Evolutionary conservation across 1,284 basidiomycete species (phyloP), one percentile per base, ranked within the genome.

Genomic region (Chondrostereum purpureum): DNA sequence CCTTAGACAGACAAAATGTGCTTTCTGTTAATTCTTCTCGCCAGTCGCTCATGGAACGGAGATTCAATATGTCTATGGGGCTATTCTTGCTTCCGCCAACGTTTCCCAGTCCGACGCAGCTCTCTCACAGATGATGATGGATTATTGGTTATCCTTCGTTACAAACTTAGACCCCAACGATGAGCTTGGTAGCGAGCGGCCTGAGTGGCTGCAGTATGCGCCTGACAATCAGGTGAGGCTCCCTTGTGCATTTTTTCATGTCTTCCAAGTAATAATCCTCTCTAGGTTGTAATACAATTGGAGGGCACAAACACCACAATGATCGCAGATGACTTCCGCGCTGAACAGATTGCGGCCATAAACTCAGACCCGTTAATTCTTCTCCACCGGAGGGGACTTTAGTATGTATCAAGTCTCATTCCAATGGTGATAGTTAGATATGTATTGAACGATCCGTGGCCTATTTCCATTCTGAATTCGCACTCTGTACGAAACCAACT

Each of bases 81-180:
- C 43, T 3, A 53, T 58, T 5, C 43, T 43, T 8, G 58, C 59
- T 42, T 46, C 49, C 1, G 59, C 61, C 3, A n/a, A n/a, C n/a
- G n/a, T n/a, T n/a, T 42, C 53, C 2, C 4, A 10, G 4, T 56
- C 63, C 5, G 56, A 58, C 2, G 42, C 49, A 18, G 43, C 42
- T n/a, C 48, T 75, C 2, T 70, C 69, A 45, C 53, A 42, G 6
- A 43, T 61, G 14, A 73, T 76, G 66, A 66, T 72, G 48, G 69
- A 76, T 43, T 76, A 75, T 44, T 77, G 73, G 73, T 58, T 76
- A 12, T 76, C 74, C 0, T 77, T 77, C 46, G 68, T 68, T 0
- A 68, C 65, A 3, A 70, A 65, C 33, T 55, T 74, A 27, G 63
- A 72, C 42, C 73, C 75, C 4, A 77, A 77, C 48, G 74, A 77